Percentiles rank a stretch among this genome's conserved stretches.
phyloP scores from a whole-genome alignment of 2,329 filamentous ascomycete genomes.

The Claviceps sorghi region DNA sequence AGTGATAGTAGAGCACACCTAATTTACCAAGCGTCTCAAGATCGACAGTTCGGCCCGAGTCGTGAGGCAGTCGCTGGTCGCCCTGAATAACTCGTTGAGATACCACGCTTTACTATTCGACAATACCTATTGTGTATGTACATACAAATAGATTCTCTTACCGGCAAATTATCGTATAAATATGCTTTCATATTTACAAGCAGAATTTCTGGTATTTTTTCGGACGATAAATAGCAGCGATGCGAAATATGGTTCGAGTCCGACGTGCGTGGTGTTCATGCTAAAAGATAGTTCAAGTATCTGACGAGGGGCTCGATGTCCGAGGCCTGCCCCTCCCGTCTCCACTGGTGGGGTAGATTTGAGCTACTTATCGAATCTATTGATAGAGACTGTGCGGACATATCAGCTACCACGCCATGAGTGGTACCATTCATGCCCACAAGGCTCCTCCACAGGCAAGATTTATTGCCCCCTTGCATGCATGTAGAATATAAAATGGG shows the following conservation, averaged over 20 bases:
- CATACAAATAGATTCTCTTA: constrained; percentile 18
- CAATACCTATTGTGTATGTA: background rate
- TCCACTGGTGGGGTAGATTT: background rate
- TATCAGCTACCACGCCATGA: background rate
- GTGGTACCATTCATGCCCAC: background rate
- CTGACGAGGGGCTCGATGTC: too few species aligned
- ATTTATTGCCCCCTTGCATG: background rate
- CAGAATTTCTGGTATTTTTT: background rate
- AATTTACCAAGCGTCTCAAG: constrained; percentile 53
- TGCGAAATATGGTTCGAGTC: background rate
- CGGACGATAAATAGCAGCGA: background rate
- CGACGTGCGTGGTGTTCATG: background rate
- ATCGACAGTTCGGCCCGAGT: constrained; percentile 60
- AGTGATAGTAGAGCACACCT: constrained; percentile 66
- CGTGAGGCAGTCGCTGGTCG: constrained; percentile 83
- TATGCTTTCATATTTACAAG: constrained; percentile 40
- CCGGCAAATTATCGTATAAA: constrained; percentile 39
- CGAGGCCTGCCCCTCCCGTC: too few species aligned
- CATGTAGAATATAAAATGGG: background rate
- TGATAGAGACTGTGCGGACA: background rate
- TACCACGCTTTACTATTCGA: background rate
- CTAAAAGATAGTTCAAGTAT: background rate
- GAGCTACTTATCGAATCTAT: background rate
- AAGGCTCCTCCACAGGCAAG: background rate
- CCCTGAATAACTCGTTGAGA: constrained; percentile 39